Evolutionary conservation across 805 yeast genomes (phyloP).

Genomic region (Cyberlindnera bimundalis): DNA sequence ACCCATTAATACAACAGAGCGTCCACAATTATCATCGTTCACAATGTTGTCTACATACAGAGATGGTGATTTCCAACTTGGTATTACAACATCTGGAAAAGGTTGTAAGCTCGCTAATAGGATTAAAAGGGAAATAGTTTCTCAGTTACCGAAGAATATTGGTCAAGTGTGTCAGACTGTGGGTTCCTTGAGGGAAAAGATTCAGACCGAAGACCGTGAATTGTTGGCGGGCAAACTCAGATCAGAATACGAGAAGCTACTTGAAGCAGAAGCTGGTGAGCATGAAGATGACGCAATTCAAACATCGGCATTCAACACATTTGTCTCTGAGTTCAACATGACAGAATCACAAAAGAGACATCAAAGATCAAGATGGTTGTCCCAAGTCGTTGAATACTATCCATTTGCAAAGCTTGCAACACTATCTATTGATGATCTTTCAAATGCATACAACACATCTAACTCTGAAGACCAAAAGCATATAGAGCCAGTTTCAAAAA

Average conservation of each 20-base stretch:
- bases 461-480: not conserved
- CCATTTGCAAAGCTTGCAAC: constrained; percentile 66
- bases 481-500: not conserved
- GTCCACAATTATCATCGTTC: constrained; percentile 69
- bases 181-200: constrained; percentile 57
- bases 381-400: constrained; percentile 87
- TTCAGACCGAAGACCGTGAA: constrained; percentile 49
- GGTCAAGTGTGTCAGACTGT: constrained; percentile 66
- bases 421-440: constrained; percentile 56
- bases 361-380: constrained; percentile 76
- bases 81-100: constrained; percentile 81
- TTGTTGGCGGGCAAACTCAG: constrained; percentile 24
- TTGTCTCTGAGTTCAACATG: constrained; percentile 59
- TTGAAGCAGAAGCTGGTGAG: constrained; percentile 45
- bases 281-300: constrained; percentile 71
- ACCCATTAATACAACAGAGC: constrained; percentile 79
- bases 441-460: constrained; percentile 34
- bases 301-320: constrained; percentile 51
- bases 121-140: constrained; percentile 68
- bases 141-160: constrained; percentile 63
- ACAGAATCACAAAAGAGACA: constrained; percentile 47
- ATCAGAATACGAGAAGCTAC: constrained; percentile 26
- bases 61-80: constrained; percentile 74
- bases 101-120: constrained; percentile 86
- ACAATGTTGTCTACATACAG: constrained; percentile 67